A percentile compares a stretch with the other conserved stretches of the same genome.
Evolutionary conservation across 2,329 filamentous ascomycete species (phyloP).

Genomic region (Aspergillus cejpii): DNA sequence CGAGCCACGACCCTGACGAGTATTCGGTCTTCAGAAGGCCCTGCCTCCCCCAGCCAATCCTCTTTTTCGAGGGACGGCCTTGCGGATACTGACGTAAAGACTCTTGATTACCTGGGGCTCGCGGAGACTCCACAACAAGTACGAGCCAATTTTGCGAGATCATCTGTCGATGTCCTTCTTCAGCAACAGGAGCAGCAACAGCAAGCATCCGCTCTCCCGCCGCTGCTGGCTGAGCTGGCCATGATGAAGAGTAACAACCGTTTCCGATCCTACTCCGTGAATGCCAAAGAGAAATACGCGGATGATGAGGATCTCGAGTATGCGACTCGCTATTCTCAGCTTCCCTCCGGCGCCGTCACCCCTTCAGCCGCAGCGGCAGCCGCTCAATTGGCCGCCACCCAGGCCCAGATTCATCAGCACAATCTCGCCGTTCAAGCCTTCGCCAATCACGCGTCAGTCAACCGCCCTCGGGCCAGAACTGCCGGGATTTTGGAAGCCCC

Average conservation of each 20-base stretch:
- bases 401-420: slow-evolving; percentile 72
- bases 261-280: slow-evolving; percentile 96
- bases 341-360: slow-evolving; percentile 55
- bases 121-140: slow-evolving; percentile 85
- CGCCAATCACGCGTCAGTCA: slow-evolving; percentile 73
- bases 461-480: slow-evolving; percentile 79
- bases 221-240: slow-evolving; percentile 67
- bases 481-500: slow-evolving; percentile 83
- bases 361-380: slow-evolving; percentile 52
- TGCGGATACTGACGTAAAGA: slow-evolving; percentile 82
- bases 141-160: slow-evolving; percentile 62
- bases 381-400: slow-evolving; percentile 54
- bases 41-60: slow-evolving; percentile 78
- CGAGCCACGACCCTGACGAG: slow-evolving; percentile 84
- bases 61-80: slow-evolving; percentile 78
- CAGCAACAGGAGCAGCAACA: slow-evolving; percentile 49
- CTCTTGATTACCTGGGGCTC: slow-evolving; percentile 88
- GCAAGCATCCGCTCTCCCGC: slow-evolving; percentile 44
- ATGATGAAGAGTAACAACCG: slow-evolving; percentile 75
- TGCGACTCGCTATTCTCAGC: slow-evolving; percentile 50
- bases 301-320: slow-evolving; percentile 80
- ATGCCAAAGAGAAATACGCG: slow-evolving; percentile 95
- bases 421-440: slow-evolving; percentile 92
- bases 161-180: slow-evolving; percentile 47
- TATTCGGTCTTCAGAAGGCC: slow-evolving; percentile 78